phyloP scores from a whole-genome alignment of 495 filamentous ascomycete genomes.

The Margaritispora aquatica region DNA sequence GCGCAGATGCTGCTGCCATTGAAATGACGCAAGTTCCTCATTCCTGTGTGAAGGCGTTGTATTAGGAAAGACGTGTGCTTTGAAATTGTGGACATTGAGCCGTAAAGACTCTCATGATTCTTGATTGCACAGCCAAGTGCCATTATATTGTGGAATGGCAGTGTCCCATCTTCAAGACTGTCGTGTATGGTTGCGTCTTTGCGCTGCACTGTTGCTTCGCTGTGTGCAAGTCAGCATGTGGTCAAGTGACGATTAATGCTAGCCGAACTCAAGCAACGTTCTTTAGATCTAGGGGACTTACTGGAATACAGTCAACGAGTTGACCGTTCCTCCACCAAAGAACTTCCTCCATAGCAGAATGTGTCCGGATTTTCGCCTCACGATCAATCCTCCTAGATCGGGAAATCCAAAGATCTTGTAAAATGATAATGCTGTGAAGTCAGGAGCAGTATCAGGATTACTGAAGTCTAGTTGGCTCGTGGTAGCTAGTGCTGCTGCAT shows the following conservation, averaged over 20 bases:
- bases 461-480: constrained; percentile 58
- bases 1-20: constrained; percentile 52
- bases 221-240: constrained; percentile 10
- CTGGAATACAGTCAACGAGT: constrained; percentile 52
- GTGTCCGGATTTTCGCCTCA: constrained; percentile 55
- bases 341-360: constrained; percentile 58
- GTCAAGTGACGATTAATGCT: background rate
- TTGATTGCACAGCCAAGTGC: constrained; percentile 64
- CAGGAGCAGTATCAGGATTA: constrained; percentile 54
- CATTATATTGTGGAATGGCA: constrained; percentile 72
- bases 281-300: background rate
- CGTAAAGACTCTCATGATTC: constrained; percentile 56
- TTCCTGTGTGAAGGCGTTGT: constrained; percentile 39
- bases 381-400: constrained; percentile 64
- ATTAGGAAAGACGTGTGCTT: constrained; percentile 55
- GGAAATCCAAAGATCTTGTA: constrained; percentile 85
- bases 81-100: constrained; percentile 55
- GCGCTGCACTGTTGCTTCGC: constrained; percentile 62
- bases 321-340: constrained; percentile 75
- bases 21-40: constrained; percentile 48
- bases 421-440: constrained; percentile 66
- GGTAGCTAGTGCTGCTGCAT: constrained; percentile 67
- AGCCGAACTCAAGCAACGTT: background rate
- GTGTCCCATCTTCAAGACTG: constrained; percentile 68
- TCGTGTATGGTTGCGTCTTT: constrained; percentile 47